Percentiles rank a stretch among this genome's conserved stretches.
Conservation (phyloP, 306 rosid species). For the Trifolium pratense region DNA sequence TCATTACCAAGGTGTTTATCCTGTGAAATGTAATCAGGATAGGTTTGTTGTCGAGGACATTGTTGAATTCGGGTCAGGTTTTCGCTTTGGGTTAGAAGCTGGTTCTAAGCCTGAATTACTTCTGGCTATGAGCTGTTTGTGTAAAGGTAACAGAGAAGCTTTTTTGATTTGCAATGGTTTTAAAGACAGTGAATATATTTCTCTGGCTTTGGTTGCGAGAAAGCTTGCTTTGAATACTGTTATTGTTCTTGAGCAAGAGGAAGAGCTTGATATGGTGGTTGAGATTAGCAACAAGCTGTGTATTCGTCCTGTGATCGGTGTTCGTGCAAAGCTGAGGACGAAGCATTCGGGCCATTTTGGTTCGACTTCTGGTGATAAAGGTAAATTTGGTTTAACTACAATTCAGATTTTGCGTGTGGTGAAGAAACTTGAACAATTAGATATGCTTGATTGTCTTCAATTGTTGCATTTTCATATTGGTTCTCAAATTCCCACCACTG, state of each 20-base stretch:
- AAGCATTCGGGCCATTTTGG: conserved; percentile 92
- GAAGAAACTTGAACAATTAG: conserved; percentile 64
- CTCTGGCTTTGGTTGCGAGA: conserved; percentile 74
- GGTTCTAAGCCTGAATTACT: conserved; percentile 94
- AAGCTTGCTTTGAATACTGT: conserved; percentile 75
- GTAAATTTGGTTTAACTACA: conserved; percentile 84
- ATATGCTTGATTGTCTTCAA: conserved; percentile 84
- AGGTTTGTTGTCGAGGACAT: conserved; percentile 88
- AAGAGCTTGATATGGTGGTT: conserved; percentile 75
- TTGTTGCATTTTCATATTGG: conserved; percentile 92
- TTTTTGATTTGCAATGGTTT: conserved; percentile 78
- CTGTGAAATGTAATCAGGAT: conserved; percentile 92
- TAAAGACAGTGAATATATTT: conserved; percentile 75
- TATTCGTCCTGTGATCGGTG: conserved; percentile 74
- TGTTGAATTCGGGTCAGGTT: conserved; percentile 66
- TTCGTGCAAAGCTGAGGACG: conserved; percentile 84
- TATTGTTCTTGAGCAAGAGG: conserved; percentile 87
- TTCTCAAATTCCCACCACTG: conserved; percentile 79
- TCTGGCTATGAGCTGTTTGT: conserved; percentile 84
- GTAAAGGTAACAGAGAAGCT: conserved; percentile 76
- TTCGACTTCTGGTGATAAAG: conserved; percentile 87
- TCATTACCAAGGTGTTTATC: conserved; percentile 92
- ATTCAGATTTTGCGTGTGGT: conserved; percentile 71
- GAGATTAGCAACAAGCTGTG: conserved; percentile 69
- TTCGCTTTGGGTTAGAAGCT: conserved; percentile 86